These are phyloP conservation scores for Penicillium malachiteum DNA, from an alignment of 495 filamentous ascomycete genomes.

Conservation along the genomic window DNA sequence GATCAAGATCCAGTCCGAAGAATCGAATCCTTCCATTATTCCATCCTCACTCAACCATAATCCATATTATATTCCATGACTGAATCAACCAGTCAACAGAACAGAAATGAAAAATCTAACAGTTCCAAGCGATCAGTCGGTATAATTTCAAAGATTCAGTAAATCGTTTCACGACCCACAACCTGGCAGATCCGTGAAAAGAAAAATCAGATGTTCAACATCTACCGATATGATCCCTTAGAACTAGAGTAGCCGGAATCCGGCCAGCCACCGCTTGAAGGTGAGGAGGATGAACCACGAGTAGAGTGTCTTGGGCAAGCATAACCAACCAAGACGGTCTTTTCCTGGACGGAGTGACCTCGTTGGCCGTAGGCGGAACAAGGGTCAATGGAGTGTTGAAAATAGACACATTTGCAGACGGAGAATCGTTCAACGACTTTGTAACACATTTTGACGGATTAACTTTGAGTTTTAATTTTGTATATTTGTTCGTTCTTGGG, in stretches of 20 bases:
- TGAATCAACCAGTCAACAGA: no score
- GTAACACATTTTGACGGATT: constrained; percentile 60
- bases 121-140: background rate
- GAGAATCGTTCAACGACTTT: constrained; percentile 73
- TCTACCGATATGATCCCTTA: constrained; percentile 23
- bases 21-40: background rate
- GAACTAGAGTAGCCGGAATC: constrained; percentile 58
- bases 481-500: background rate
- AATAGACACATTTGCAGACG: constrained; percentile 79
- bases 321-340: constrained; percentile 77
- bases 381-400: constrained; percentile 73
- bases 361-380: constrained; percentile 68
- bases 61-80: no score
- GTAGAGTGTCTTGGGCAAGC: constrained; percentile 64
- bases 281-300: constrained; percentile 17
- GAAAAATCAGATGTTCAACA: background rate
- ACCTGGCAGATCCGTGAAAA: background rate
- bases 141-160: no score
- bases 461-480: background rate
- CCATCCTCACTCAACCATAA: background rate
- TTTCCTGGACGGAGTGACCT: constrained; percentile 70
- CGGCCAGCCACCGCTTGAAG: constrained; percentile 29
- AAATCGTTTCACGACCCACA: background rate
- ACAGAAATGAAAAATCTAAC: background rate
- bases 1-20: background rate